Evolutionary conservation across 306 rosid genomes (phyloP), one percentile per base, ranked within the genome.

Genomic region (Gastrolobium villosum): DNA sequence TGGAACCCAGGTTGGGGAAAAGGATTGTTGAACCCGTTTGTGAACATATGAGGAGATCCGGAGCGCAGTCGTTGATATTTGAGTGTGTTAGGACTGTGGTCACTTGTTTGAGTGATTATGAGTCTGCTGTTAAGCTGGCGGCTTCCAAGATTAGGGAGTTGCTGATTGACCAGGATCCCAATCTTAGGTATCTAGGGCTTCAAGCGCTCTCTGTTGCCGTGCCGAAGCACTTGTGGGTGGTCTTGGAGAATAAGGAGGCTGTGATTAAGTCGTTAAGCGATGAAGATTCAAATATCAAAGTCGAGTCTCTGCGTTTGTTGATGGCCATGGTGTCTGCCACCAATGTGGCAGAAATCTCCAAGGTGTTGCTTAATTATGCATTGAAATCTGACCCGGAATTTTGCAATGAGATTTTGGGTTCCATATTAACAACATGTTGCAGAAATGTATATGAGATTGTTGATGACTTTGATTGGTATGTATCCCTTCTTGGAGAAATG

Each of bases 381-480:
- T 67, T 90, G 72, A 94, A 92, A 80, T 92, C 97, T 79, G 96
- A 94, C 48, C 93, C 94, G 0, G 90, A 74, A 44, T 92, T 92
- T 67, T 94, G 97, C 79, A 92, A 94, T 72, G 92, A 90, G 82
- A 89, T 93, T 56, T 81, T 95, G 63, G 90, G 88, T 45, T 95
- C 97, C 62, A 85, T 95, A 79, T 86, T 95, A 49, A 70, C 77
- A 0, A 89, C 97, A 0, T 89, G 99, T 72, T 40, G 82, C 39
- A 71, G 87, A 70, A 90, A 91, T 82, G 77, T 92, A 10, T 95
- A 95, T 14, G 94, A 91, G 89, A 89, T 92, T 5, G 75, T 95
- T 68, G 43, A 87, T 11, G 99, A 95, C 85, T 92, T 95, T 28
- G 98, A 95, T 79, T 93, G 99, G 98, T 95, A 93, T 72, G 94